Conservation (phyloP, 2,329 filamentous ascomycete genomes). For the Elsinoe australis region DNA sequence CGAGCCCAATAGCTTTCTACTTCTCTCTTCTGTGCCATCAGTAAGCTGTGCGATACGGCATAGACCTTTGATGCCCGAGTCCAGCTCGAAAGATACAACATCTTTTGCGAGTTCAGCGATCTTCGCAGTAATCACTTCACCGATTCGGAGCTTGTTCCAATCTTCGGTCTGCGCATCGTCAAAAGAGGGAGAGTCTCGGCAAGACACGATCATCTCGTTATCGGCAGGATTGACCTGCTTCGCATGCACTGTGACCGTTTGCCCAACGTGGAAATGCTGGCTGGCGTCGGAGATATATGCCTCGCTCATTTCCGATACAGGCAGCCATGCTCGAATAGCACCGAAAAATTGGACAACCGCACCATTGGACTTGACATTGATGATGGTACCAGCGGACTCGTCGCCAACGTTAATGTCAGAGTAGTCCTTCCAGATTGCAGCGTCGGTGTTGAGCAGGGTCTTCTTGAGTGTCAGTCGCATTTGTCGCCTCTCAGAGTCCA, state of each 20-base stretch:
- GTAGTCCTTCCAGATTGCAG: slow-evolving; percentile 69
- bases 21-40: slow-evolving; percentile 76
- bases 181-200: slow-evolving; percentile 78
- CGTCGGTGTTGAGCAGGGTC: slow-evolving; percentile 82
- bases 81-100: slow-evolving; percentile 59
- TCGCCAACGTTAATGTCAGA: slow-evolving; percentile 64
- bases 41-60: slow-evolving; percentile 72
- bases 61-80: slow-evolving; percentile 67
- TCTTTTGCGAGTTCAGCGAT: slow-evolving; percentile 44
- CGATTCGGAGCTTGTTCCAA: slow-evolving; percentile 64
- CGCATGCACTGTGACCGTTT: slow-evolving; percentile 87
- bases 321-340: slow-evolving; percentile 73
- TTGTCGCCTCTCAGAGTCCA: slow-evolving; percentile 65
- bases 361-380: slow-evolving; percentile 69
- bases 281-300: slow-evolving; percentile 84
- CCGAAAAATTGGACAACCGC: slow-evolving; percentile 93
- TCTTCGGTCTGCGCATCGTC: slow-evolving; percentile 67
- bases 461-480: slow-evolving; percentile 91
- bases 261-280: slow-evolving; percentile 81
- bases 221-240: slow-evolving; percentile 66
- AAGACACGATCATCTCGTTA: slow-evolving; percentile 74
- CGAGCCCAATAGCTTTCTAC: slow-evolving; percentile 66
- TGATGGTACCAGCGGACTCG: slow-evolving; percentile 77
- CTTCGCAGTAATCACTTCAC: slow-evolving; percentile 66
- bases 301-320: slow-evolving; percentile 95